Base-by-base conservation (phyloP, 345 rosid species). In the Microthlaspi erraticum region DNA sequence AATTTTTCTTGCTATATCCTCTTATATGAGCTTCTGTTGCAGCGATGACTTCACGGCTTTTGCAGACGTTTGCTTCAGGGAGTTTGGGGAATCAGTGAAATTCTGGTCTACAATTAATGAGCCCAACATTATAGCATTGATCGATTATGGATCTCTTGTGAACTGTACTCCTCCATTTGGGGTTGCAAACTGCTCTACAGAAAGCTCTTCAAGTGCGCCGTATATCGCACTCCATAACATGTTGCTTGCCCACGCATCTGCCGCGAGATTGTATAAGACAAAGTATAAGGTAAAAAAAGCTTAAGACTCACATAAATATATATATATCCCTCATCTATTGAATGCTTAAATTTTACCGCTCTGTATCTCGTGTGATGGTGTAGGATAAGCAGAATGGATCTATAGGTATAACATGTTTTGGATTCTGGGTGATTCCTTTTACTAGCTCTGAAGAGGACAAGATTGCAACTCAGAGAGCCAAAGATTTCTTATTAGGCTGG, bases 261-360 rank as follows among this genome's bases (percentile, higher is more conserved):
- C 84, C 55, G 82, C 86, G 7, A 79, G 53, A 74, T 39, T 82
- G 70, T 85, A 90, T 77, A 76, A 36, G 75, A 57, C 32, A n/a
- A 85, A 76, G 60, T 88, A 86, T 68, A 86, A 83, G 85, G 96
- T 82, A n/a, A n/a, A n/a, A n/a, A n/a, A n/a, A n/a, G n/a, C n/a
- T n/a, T n/a, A n/a, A n/a, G n/a, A n/a, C n/a, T n/a, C n/a, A n/a
- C n/a, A n/a, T n/a, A n/a, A 4, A 13, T 2, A 34, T 10, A 34
- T 5, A 12, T 48, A 5, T 19, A 9, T 5, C 37, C 10, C 37
- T 52, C 4, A 7, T 26, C 58, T 29, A 17, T 29, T 52, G 37
- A 52, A 52, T 52, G 36, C 57, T 52, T 7, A 10, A 6, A n/a
- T n/a, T 11, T 51, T 12, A 12, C 5, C 37, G 7, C 38, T 34